Conservation (phyloP, 2,329 filamentous ascomycete genomes). For the Basipetospora chlamydospora region DNA sequence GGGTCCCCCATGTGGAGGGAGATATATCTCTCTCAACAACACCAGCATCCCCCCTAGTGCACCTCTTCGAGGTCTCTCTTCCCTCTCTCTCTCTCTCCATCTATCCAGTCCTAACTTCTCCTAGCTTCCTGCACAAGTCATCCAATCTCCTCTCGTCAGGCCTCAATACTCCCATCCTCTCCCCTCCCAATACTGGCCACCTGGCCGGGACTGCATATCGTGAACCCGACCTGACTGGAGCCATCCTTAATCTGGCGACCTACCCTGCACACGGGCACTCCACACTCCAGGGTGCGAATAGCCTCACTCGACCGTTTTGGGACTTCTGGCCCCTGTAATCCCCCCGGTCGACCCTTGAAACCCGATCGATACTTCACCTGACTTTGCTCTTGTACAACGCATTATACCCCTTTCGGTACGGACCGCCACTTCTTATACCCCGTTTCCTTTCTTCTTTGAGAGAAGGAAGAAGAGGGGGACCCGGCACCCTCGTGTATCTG, state of each 20-base stretch:
- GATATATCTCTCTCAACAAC: slow-evolving; percentile 4
- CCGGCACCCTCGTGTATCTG: neutral
- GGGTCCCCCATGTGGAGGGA: neutral
- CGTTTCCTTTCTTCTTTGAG: neutral
- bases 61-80: slow-evolving; percentile 3
- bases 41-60: neutral
- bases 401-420: neutral
- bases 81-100: neutral
- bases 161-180: slow-evolving; percentile 1
- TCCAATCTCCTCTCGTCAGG: neutral
- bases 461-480: neutral
- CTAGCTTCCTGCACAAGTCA: no score
- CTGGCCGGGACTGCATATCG: no score
- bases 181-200: neutral
- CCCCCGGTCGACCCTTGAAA: neutral
- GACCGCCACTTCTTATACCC: slow-evolving; percentile 1
- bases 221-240: no score
- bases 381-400: no score
- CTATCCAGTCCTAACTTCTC: neutral
- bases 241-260: no score
- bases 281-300: slow-evolving; percentile 4
- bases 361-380: slow-evolving; percentile 3
- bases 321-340: neutral
- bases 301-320: neutral
- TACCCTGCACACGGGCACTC: no score